These are phyloP conservation scores for Mycena polygramma DNA, from an alignment of 768 basidiomycete species.

Conservation along the genomic window DNA sequence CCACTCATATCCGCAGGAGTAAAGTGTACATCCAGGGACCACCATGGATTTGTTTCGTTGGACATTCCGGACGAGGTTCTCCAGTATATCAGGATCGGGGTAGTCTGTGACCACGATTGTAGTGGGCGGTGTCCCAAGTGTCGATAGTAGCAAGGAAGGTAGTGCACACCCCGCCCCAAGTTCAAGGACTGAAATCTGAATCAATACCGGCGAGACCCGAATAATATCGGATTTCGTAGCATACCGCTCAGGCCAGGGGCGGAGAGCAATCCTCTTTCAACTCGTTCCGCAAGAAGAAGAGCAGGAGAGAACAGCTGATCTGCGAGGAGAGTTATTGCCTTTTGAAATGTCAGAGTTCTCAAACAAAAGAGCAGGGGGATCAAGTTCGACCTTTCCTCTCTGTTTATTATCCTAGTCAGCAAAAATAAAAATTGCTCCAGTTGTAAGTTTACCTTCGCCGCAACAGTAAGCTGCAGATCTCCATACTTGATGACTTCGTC, in stretches of 20 bases:
- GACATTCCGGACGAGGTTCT: constrained; percentile 69
- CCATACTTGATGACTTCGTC: constrained; percentile 65
- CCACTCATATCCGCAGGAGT: constrained; percentile 73
- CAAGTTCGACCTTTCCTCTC: constrained; percentile 68
- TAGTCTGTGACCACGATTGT: constrained; percentile 77
- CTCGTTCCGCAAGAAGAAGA: constrained; percentile 73
- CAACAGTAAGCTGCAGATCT: constrained; percentile 64
- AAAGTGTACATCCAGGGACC: constrained; percentile 55
- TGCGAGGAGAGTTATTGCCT: constrained; percentile 80
- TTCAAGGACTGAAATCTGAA: constrained; percentile 67
- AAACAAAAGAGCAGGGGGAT: not conserved
- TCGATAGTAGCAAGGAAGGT: constrained; percentile 72
- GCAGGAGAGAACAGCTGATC: constrained; percentile 82
- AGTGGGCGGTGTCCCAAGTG: constrained; percentile 57
- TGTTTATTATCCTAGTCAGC: constrained; percentile 41
- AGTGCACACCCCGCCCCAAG: constrained; percentile 78
- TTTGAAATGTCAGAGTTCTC: not conserved
- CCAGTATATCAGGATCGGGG: constrained; percentile 71
- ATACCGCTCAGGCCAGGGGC: constrained; percentile 57
- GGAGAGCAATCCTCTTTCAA: constrained; percentile 68
- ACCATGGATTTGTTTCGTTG: constrained; percentile 59
- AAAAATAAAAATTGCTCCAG: not conserved
- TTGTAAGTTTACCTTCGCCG: constrained; percentile 65
- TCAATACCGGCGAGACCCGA: not conserved
- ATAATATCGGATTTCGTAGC: constrained; percentile 26